Base-by-base conservation (phyloP, 202 grass and related monocot genomes). In the Zoysia matrella region DNA sequence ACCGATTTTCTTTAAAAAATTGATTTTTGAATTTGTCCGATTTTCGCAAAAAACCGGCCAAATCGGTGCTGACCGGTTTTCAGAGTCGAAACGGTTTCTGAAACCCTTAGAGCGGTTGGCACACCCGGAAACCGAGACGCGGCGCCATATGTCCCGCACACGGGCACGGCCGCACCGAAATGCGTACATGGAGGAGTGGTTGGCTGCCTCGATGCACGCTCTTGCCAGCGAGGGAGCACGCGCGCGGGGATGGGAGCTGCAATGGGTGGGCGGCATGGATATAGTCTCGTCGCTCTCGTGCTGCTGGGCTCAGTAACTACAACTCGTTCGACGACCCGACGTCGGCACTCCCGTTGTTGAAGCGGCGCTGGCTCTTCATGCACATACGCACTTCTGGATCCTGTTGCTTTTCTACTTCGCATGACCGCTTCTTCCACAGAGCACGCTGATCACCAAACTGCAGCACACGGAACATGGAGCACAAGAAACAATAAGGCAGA, bases 61-160 rank as follows among this genome's bases (percentile, higher is more conserved):
- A 36, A 36, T 36, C 30, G 30, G 1, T 36, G 30, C 30, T 36
- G 0, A 1, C 30, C 30, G 30, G 30, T 36, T 36, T 36, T 36
- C 30, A 1, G 1, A 36, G 30, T 1, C 30, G 1, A 36, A 36
- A 36, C 30, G 1, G 30, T 36, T 36, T 36, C 30, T 36, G 30
- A 1, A 36, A 36, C 30, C 22, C 30, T 36, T 36, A 84, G 74
- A 77, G 67, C 47, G 3, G 88, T 87, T 90, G 72, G 76, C 54
- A 42, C 13, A 55, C 4, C 9, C 52, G 41, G 7, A 47, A 62
- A 39, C 77, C 44, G 7, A 48, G 65, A 12, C 65, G 16, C 6
- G 16, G 43, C 15, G 72, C 52, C 71, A 52, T 46, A 3, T 53
- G 10, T 12, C 30, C 22, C 30, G 14, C 61, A 8, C 49, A 45